Evolutionary conservation across 2,329 filamentous ascomycete species (phyloP).

Genomic region (Cyclaneusma minus): DNA sequence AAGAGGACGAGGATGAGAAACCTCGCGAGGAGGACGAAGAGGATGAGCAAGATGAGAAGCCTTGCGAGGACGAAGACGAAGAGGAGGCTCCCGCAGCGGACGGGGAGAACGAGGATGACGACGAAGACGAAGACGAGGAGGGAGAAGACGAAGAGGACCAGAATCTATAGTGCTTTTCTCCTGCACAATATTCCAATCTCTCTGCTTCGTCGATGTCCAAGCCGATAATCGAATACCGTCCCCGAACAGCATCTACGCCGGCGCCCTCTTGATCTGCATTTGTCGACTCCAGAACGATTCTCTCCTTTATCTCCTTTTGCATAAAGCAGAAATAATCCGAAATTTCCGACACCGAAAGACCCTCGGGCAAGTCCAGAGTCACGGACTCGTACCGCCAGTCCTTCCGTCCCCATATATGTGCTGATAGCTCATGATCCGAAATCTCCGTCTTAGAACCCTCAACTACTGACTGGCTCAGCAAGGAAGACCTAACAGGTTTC

Average conservation of each 20-base stretch:
- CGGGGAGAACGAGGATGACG: no score
- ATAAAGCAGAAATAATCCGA: slow-evolving; percentile 31
- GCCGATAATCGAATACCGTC: slow-evolving; percentile 61
- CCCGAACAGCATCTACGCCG: slow-evolving; percentile 31
- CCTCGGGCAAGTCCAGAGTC: slow-evolving; percentile 26
- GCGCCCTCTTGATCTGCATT: slow-evolving; percentile 32
- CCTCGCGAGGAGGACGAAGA: no score
- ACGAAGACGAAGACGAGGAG: no score
- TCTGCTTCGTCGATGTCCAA: slow-evolving; percentile 41
- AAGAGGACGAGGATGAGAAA: no score
- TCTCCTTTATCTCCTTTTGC: slow-evolving; percentile 20
- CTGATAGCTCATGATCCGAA: no score
- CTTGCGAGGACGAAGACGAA: no score
- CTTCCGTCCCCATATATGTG: no score
- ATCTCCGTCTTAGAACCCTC: slow-evolving; percentile 89
- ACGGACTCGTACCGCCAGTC: slow-evolving; percentile 23
- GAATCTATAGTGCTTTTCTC: no score
- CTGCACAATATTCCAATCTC: slow-evolving; percentile 41
- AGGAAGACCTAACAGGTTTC: no score
- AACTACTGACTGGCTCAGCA: slow-evolving; percentile 90
- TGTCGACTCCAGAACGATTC: slow-evolving; percentile 44
- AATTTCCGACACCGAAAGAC: slow-evolving; percentile 35
- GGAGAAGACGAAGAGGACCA: no score
- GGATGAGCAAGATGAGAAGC: no score
- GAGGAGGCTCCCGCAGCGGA: no score